These are phyloP conservation scores for Moesziomyces parantarcticus DNA, from an alignment of 1,284 basidiomycete genomes.

Conservation along the genomic window DNA sequence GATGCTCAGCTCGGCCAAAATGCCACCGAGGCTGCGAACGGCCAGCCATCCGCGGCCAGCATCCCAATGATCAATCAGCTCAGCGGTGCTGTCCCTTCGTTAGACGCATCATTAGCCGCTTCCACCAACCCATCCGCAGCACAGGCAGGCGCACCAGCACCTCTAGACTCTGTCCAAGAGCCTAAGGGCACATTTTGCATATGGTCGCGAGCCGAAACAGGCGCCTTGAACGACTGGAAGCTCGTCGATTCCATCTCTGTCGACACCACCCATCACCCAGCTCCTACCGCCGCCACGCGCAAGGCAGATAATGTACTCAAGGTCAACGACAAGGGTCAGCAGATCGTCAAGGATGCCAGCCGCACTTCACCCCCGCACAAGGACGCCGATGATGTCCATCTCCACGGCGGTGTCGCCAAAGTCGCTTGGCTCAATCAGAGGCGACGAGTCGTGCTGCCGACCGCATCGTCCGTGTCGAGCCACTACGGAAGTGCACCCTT, in stretches of 20 bases:
- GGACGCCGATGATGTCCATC: constrained; percentile 1
- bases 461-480: constrained; percentile 6
- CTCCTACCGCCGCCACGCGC: background rate
- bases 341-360: constrained; percentile 11
- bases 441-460: constrained; percentile 26
- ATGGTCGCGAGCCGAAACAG: constrained; percentile 43
- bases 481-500: constrained; percentile 27
- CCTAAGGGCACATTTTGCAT: constrained; percentile 26
- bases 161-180: background rate
- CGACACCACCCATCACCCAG: background rate
- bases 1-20: background rate
- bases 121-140: background rate
- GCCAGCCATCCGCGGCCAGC: background rate
- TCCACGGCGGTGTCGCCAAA: constrained; percentile 24
- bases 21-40: background rate
- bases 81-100: background rate
- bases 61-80: constrained; percentile 7
- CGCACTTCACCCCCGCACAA: constrained; percentile 8
- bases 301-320: constrained; percentile 40
- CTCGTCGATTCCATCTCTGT: constrained; percentile 19
- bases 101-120: background rate
- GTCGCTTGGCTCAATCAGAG: constrained; percentile 35
- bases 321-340: constrained; percentile 35
- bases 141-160: background rate
- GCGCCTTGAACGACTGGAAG: constrained; percentile 44